A percentile compares a stretch with the other conserved stretches of the same genome.
Evolutionary conservation across 2,329 filamentous ascomycete species (phyloP).

Genomic region (Arachnomyces sp.): DNA sequence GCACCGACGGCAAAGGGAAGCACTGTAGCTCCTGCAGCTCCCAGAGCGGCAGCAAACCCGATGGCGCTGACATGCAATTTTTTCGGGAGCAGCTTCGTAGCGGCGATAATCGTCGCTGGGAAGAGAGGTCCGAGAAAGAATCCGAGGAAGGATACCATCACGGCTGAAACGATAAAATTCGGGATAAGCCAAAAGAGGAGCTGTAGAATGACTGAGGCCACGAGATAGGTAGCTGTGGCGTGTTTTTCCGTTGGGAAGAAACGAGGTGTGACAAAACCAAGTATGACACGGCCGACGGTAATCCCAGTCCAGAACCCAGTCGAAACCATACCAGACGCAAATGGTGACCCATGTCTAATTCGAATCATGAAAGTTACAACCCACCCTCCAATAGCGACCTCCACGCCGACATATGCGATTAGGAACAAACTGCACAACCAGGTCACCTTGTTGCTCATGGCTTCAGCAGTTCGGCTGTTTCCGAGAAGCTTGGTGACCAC

Average conservation of each 20-base stretch:
- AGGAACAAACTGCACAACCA: slow-evolving; percentile 68
- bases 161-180: slow-evolving; percentile 63
- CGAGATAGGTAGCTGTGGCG: slow-evolving; percentile 58
- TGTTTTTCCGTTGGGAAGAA: slow-evolving; percentile 61
- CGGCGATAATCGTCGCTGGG: slow-evolving; percentile 64
- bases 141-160: slow-evolving; percentile 64
- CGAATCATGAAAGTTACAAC: slow-evolving; percentile 82
- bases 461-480: slow-evolving; percentile 18
- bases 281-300: slow-evolving; percentile 61
- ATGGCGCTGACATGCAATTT: slow-evolving; percentile 72
- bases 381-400: slow-evolving; percentile 67
- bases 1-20: slow-evolving; percentile 41
- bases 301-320: slow-evolving; percentile 82
- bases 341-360: slow-evolving; percentile 60
- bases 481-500: slow-evolving; percentile 7
- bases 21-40: slow-evolving; percentile 57
- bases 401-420: slow-evolving; percentile 69
- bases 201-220: slow-evolving; percentile 56
- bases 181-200: slow-evolving; percentile 77
- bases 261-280: slow-evolving; percentile 67
- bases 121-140: slow-evolving; percentile 77
- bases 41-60: slow-evolving; percentile 72
- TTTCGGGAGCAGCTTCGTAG: slow-evolving; percentile 65
- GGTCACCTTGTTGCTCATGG: slow-evolving; percentile 43
- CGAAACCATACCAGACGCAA: slow-evolving; percentile 65